Evolutionary conservation across 2,329 filamentous ascomycete genomes (phyloP).

Genomic region (Penicillium occitanis): DNA sequence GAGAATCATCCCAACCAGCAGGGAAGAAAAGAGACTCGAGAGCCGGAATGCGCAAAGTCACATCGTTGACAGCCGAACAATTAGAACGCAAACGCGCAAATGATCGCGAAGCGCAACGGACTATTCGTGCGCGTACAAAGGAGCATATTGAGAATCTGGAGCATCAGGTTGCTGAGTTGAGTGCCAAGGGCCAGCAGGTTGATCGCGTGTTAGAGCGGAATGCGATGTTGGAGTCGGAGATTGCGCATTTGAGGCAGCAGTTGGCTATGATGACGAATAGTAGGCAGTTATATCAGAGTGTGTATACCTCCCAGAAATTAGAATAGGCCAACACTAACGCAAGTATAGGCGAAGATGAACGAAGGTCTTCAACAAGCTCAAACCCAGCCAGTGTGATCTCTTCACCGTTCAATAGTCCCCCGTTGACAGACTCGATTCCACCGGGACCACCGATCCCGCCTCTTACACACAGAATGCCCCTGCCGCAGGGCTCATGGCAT

Average conservation of each 20-base stretch:
- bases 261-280: constrained; percentile 37
- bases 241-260: constrained; percentile 52
- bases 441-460: constrained; percentile 19
- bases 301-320: background rate
- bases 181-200: constrained; percentile 51
- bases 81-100: constrained; percentile 61
- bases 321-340: background rate
- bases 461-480: constrained; percentile 17
- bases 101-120: constrained; percentile 60
- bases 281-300: constrained; percentile 21
- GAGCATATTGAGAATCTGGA: constrained; percentile 61
- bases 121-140: constrained; percentile 59
- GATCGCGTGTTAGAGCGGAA: constrained; percentile 55
- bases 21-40: constrained; percentile 46
- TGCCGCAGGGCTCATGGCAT: constrained; percentile 22
- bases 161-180: constrained; percentile 54
- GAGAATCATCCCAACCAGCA: background rate
- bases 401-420: constrained; percentile 20
- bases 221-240: constrained; percentile 56
- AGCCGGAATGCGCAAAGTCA: constrained; percentile 58
- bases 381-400: constrained; percentile 21
- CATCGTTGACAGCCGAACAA: constrained; percentile 57
- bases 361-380: constrained; percentile 23
- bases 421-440: constrained; percentile 13
- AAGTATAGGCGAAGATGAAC: constrained; percentile 17